phyloP scores from a whole-genome alignment of 1,139 yeast genomes.

The Neolecta irregularis region DNA sequence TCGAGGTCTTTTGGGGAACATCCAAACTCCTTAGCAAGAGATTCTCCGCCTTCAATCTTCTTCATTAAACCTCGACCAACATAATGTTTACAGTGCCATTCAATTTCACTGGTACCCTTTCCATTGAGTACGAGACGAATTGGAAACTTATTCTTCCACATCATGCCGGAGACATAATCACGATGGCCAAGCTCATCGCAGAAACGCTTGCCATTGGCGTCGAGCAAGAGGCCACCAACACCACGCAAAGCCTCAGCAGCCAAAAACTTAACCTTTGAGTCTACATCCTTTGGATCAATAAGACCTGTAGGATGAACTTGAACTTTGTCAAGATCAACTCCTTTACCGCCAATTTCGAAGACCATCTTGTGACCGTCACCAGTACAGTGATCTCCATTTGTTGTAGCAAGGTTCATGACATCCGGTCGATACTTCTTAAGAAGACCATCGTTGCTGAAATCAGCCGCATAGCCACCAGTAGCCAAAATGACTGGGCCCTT shows the following conservation, averaged over 20 bases:
- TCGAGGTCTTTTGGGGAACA: conserved; percentile 24
- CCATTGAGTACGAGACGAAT: conserved; percentile 36
- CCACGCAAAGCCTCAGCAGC: conserved; percentile 73
- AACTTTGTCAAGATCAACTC: conserved; percentile 59
- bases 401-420: conserved; percentile 46
- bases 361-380: conserved; percentile 62
- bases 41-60: conserved; percentile 33
- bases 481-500: conserved; percentile 53
- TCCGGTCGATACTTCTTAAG: conserved; percentile 47
- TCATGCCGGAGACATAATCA: conserved; percentile 50
- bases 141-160: conserved; percentile 39
- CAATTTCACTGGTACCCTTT: conserved; percentile 31
- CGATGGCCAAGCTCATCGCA: conserved; percentile 59
- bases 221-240: conserved; percentile 56
- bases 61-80: conserved; percentile 50
- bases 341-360: conserved; percentile 41
- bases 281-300: conserved; percentile 44
- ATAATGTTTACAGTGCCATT: conserved; percentile 35
- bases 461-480: conserved; percentile 65
- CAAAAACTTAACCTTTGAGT: conserved; percentile 42
- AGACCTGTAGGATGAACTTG: conserved; percentile 79
- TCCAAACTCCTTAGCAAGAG: conserved; percentile 35
- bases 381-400: conserved; percentile 60
- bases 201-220: conserved; percentile 48
- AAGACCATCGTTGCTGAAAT: conserved; percentile 39